These are phyloP conservation scores for Lecanicillium sp. DNA, from an alignment of 2,329 filamentous ascomycete genomes.

Conservation along the genomic window DNA sequence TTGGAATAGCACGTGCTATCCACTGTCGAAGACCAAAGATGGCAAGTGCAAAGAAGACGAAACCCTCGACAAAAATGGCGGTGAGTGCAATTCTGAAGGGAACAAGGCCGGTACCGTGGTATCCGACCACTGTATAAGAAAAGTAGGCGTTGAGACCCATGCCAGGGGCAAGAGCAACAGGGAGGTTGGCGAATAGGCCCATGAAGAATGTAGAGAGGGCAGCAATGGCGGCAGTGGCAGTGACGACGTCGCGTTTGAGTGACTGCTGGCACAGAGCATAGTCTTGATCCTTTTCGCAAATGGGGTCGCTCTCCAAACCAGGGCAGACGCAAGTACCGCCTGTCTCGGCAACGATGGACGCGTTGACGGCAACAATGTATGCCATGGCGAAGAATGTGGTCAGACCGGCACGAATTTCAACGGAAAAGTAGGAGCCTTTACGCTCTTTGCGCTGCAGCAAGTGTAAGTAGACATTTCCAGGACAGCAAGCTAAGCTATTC, in stretches of 20 bases:
- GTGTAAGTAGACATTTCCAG: conserved; percentile 2
- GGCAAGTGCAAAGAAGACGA: conserved; percentile 74
- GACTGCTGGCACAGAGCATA: conserved; percentile 57
- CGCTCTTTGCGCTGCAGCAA: conserved; percentile 54
- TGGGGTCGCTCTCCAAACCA: conserved; percentile 36
- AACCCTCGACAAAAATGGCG: conserved; percentile 82
- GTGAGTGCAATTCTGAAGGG: conserved; percentile 71
- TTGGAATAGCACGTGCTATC: conserved; percentile 75
- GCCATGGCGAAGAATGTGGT: conserved; percentile 66
- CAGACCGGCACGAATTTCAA: conserved; percentile 74
- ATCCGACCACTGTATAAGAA: conserved; percentile 67
- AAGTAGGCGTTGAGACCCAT: conserved; percentile 78
- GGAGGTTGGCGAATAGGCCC: conserved; percentile 72
- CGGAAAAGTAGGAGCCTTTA: conserved; percentile 70
- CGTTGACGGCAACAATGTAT: conserved; percentile 47
- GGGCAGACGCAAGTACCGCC: conserved; percentile 72
- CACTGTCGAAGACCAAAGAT: conserved; percentile 77
- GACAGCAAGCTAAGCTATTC: no score
- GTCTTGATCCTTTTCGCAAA: conserved; percentile 44
- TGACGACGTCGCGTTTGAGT: conserved; percentile 71
- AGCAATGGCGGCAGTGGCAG: conserved; percentile 75
- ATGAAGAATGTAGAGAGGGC: conserved; percentile 74
- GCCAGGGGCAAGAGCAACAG: conserved; percentile 31
- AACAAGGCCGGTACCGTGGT: conserved; percentile 63
- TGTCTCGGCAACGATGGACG: conserved; percentile 49